Evolutionary conservation across 1,284 basidiomycete species (phyloP).

Genomic region (Tausonia pullulans): DNA sequence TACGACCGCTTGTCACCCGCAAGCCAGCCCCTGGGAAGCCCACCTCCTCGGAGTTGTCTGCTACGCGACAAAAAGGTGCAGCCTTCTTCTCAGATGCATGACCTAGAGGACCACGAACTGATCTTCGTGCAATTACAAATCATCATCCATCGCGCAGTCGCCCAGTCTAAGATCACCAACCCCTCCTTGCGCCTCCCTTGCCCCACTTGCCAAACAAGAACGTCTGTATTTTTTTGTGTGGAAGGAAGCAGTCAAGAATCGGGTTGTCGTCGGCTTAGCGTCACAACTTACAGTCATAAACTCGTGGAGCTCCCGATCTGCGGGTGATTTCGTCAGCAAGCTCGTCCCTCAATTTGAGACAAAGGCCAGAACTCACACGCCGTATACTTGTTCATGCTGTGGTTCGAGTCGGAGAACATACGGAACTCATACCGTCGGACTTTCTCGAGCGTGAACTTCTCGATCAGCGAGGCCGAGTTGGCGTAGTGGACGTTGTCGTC

Average conservation of each 20-base stretch:
- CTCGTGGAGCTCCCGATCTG: constrained; percentile 72
- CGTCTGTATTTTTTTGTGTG: constrained; percentile 18
- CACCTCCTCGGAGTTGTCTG: too few species aligned
- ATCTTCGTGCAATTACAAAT: too few species aligned
- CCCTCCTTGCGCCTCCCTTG: constrained; percentile 54
- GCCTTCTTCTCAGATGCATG: too few species aligned
- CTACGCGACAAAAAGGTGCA: too few species aligned
- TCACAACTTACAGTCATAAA: constrained; percentile 48
- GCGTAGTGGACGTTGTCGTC: constrained; percentile 91
- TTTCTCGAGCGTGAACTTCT: constrained; percentile 70
- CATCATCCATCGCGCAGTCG: too few species aligned
- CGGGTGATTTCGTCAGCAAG: constrained; percentile 28
- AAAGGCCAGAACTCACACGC: constrained; percentile 8
- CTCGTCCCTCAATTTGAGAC: constrained; percentile 17
- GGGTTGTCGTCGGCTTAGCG: too few species aligned
- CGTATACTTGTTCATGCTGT: constrained; percentile 27
- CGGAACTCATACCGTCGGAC: constrained; percentile 76
- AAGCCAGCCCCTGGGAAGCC: too few species aligned
- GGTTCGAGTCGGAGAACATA: constrained; percentile 88
- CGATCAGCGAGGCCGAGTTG: constrained; percentile 79
- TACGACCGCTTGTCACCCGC: too few species aligned
- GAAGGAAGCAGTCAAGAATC: too few species aligned
- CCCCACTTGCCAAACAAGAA: constrained; percentile 89
- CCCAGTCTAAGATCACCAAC: constrained; percentile 35
- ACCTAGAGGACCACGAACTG: too few species aligned